Conservation (phyloP, 2,329 filamentous ascomycete species). For the Xylariomycetidae sp. region DNA sequence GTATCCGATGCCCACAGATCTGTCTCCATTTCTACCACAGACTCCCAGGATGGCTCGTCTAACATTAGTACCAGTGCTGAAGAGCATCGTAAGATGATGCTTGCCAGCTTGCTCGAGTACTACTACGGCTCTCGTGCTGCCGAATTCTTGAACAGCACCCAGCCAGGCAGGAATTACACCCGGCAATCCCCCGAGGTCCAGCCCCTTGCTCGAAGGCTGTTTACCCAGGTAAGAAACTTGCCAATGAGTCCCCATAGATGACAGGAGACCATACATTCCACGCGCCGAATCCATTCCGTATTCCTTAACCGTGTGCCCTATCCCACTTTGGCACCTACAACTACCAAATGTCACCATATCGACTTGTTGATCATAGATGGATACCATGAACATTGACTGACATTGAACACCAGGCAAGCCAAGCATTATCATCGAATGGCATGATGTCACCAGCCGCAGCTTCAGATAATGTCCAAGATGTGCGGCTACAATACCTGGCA, state of each 20-base stretch:
- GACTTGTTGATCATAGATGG: too few relatives aligned
- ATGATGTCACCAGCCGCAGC: slow-evolving; percentile 14
- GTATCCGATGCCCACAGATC: too few relatives aligned
- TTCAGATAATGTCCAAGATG: slow-evolving; percentile 13
- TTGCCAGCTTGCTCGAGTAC: slow-evolving; percentile 28
- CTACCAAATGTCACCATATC: too few relatives aligned
- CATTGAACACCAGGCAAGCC: slow-evolving; percentile 19
- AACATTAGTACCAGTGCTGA: too few relatives aligned
- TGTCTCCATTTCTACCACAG: too few relatives aligned
- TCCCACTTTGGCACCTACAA: too few relatives aligned
- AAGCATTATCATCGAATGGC: slow-evolving; percentile 19
- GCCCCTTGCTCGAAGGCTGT: slow-evolving; percentile 18
- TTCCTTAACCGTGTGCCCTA: too few relatives aligned
- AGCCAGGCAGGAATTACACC: slow-evolving; percentile 18
- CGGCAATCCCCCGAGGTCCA: slow-evolving; percentile 24
- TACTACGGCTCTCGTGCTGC: slow-evolving; percentile 23
- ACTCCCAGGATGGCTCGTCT: too few relatives aligned
- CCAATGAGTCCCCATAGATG: too few relatives aligned
- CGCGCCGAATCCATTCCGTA: too few relatives aligned
- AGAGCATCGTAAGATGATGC: slow-evolving; percentile 28
- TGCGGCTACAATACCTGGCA: slow-evolving; percentile 24
- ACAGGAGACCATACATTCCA: too few relatives aligned
- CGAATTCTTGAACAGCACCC: slow-evolving; percentile 21
- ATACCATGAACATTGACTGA: too few relatives aligned
- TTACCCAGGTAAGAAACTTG: slow-evolving; percentile 18